A percentile compares a stretch with the other conserved stretches of the same genome.
Evolutionary conservation across 2,329 filamentous ascomycete species (phyloP).

Genomic region (Aspergillus latus): DNA sequence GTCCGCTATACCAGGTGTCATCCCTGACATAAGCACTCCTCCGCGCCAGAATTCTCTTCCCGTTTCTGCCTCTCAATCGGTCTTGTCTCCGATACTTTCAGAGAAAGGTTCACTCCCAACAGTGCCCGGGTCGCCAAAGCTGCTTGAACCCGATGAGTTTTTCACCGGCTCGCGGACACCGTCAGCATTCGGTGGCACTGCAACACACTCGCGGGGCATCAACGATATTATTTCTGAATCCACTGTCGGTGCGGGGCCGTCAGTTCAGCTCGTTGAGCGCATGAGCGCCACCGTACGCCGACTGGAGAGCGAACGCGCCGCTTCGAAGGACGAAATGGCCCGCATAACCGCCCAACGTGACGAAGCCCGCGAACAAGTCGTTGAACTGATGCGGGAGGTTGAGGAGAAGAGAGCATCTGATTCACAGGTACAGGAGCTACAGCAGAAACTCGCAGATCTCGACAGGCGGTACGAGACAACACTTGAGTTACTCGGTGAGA

Average conservation of each 20-base stretch:
- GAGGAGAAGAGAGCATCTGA: slow-evolving; percentile 67
- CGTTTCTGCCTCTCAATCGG: slow-evolving; percentile 27
- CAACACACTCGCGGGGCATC: slow-evolving; percentile 57
- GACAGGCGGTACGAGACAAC: slow-evolving; percentile 83
- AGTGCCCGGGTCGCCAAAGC: slow-evolving; percentile 35
- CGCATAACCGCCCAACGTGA: slow-evolving; percentile 83
- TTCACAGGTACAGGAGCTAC: slow-evolving; percentile 62
- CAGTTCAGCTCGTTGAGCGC: slow-evolving; percentile 90
- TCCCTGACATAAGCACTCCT: slow-evolving; percentile 41
- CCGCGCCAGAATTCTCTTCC: slow-evolving; percentile 50
- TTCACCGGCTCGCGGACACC: slow-evolving; percentile 39
- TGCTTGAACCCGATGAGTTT: slow-evolving; percentile 51
- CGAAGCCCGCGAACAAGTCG: slow-evolving; percentile 88
- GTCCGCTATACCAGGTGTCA: slow-evolving; percentile 38
- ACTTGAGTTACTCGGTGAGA: slow-evolving; percentile 92
- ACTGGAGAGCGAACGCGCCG: slow-evolving; percentile 87
- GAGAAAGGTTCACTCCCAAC: slow-evolving; percentile 22
- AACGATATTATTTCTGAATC: slow-evolving; percentile 87
- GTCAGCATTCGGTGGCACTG: slow-evolving; percentile 39
- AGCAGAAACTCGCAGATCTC: slow-evolving; percentile 66
- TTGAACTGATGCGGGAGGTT: slow-evolving; percentile 80
- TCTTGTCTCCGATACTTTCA: slow-evolving; percentile 31
- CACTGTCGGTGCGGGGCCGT: slow-evolving; percentile 85
- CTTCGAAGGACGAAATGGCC: slow-evolving; percentile 79
- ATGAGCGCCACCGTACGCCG: slow-evolving; percentile 93